Conservation (phyloP, 257 asterid genomes). For the Gentiana dahurica region DNA sequence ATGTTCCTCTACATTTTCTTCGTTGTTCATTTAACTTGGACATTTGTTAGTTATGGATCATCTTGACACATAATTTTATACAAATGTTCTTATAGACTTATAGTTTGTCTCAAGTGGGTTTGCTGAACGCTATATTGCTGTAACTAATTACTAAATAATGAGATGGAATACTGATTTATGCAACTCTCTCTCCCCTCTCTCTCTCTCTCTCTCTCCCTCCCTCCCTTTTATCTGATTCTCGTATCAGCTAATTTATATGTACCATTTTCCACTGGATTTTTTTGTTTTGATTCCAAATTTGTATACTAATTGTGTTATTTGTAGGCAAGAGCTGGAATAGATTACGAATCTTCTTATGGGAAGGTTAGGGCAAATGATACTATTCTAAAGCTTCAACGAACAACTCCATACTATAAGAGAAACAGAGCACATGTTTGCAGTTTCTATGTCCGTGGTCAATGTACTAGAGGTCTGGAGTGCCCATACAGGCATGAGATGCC, state of each 20-base stretch:
- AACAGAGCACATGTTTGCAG: constrained; percentile 97
- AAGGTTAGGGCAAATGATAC: constrained; percentile 87
- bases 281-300: background rate
- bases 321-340: constrained; percentile 99
- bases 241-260: background rate
- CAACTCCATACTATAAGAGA: constrained; percentile 91
- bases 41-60: too few species aligned
- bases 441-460: constrained; percentile 89
- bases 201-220: too few species aligned
- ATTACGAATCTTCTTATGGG: constrained; percentile 90
- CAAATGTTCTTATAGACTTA: too few species aligned
- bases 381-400: constrained; percentile 90
- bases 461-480: constrained; percentile 97
- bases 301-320: constrained; percentile 1
- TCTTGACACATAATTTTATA: too few species aligned
- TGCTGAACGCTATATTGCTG: too few species aligned
- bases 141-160: background rate
- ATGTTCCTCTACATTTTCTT: too few species aligned
- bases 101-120: too few species aligned
- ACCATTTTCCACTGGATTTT: background rate
- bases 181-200: too few species aligned
- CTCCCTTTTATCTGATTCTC: too few species aligned
- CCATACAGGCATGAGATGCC: constrained; percentile 99
- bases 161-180: background rate
- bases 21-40: too few species aligned